These are phyloP conservation scores for Xylariomycetidae sp. DNA, from an alignment of 2,329 filamentous ascomycete species.

Conservation along the genomic window DNA sequence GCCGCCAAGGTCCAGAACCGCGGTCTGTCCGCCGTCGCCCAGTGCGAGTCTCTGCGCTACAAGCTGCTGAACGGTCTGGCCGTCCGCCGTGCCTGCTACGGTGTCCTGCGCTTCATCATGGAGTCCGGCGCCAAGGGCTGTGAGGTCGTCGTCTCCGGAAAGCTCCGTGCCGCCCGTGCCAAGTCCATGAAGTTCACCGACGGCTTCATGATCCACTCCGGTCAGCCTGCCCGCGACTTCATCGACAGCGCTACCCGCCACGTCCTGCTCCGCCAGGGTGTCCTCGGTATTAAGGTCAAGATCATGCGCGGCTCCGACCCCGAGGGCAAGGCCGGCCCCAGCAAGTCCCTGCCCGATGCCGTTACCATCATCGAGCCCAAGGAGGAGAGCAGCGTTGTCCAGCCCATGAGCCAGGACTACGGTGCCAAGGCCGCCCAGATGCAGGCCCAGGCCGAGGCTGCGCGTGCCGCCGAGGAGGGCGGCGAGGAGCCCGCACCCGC, in stretches of 20 bases:
- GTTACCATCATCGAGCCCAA: conserved; percentile 99
- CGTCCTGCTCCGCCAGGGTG: conserved; percentile 99
- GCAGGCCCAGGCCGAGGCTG: conserved; percentile 60
- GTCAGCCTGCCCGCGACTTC: conserved; percentile 99
- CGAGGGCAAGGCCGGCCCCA: conserved; percentile 96
- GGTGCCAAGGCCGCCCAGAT: conserved; percentile 75
- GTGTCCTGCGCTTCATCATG: conserved; percentile 99
- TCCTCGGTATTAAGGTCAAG: conserved; percentile 99
- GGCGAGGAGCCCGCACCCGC: conserved; percentile 45
- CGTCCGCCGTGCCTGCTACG: conserved; percentile 98
- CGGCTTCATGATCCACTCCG: conserved; percentile 99
- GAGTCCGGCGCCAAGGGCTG: conserved; percentile 99
- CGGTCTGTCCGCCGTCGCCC: conserved; percentile 97
- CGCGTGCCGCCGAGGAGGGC: conserved; percentile 46
- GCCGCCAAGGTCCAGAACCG: conserved; percentile 99
- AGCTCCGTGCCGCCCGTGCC: conserved; percentile 96
- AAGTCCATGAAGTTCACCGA: conserved; percentile 99
- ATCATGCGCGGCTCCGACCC: conserved; percentile 99
- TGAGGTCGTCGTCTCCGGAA: conserved; percentile 98
- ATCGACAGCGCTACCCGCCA: conserved; percentile 98
- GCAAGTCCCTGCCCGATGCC: conserved; percentile 95
- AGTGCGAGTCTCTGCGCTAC: conserved; percentile 99
- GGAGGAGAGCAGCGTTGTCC: conserved; percentile 93
- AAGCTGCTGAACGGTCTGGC: conserved; percentile 99
- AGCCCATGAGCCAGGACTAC: conserved; percentile 97